A percentile compares a stretch with the other conserved stretches of the same genome.
These are phyloP conservation scores for Quillaja saponaria DNA, from an alignment of 306 rosid genomes.

Conservation along the genomic window DNA sequence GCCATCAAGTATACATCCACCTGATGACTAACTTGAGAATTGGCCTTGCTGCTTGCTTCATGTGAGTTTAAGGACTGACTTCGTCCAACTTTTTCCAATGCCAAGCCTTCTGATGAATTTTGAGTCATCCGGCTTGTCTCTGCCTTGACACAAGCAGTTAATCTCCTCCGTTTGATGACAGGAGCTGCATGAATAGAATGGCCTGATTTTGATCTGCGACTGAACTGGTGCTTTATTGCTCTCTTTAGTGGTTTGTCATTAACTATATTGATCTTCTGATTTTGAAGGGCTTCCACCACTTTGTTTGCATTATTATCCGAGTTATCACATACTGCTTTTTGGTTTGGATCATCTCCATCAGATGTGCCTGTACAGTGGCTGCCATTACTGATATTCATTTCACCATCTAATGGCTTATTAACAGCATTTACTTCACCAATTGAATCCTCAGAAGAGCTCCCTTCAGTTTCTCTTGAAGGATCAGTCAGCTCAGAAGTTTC, in stretches of 20 bases:
- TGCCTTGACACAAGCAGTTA: slow-evolving; percentile 56
- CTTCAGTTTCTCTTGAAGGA: slow-evolving; percentile 37
- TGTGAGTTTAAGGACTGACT: slow-evolving; percentile 32
- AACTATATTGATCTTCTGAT: slow-evolving; percentile 26
- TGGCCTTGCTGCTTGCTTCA: slow-evolving; percentile 35
- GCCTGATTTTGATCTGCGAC: slow-evolving; percentile 45
- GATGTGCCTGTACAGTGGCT: slow-evolving; percentile 23
- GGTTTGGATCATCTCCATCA: slow-evolving; percentile 24
- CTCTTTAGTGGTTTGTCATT: slow-evolving; percentile 41
- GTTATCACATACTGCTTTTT: slow-evolving; percentile 22
- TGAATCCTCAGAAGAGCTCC: slow-evolving; percentile 24
- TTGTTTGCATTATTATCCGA: slow-evolving; percentile 39
- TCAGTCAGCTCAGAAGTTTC: slow-evolving; percentile 38
- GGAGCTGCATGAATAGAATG: slow-evolving; percentile 50
- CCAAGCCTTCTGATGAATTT: slow-evolving; percentile 39
- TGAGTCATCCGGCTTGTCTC: slow-evolving; percentile 42
- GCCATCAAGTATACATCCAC: slow-evolving; percentile 30
- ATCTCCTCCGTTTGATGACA: slow-evolving; percentile 56
- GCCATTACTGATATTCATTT: slow-evolving; percentile 34
- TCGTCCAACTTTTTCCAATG: slow-evolving; percentile 32
- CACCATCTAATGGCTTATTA: slow-evolving; percentile 18
- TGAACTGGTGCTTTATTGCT: slow-evolving; percentile 41
- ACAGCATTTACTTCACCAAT: slow-evolving; percentile 30
- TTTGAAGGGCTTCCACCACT: slow-evolving; percentile 28
- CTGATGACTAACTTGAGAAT: slow-evolving; percentile 35